phyloP scores from a whole-genome alignment of 768 basidiomycete species.

The Podaxis sp. region DNA sequence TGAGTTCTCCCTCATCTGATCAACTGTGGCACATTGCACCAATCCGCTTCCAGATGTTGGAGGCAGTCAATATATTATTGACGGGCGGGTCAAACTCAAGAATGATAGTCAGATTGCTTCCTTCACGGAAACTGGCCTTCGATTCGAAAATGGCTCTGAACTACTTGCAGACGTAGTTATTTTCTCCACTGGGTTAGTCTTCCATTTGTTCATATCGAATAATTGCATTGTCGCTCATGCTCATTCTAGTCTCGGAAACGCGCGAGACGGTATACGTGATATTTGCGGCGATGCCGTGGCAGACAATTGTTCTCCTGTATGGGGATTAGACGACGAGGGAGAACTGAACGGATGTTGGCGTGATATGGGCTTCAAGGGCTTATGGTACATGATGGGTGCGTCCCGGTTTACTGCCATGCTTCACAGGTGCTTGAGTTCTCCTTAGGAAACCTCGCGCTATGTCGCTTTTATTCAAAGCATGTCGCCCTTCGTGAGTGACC shows the following conservation, averaged over 20 bases:
- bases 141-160: slow-evolving; percentile 44
- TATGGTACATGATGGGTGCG: slow-evolving; percentile 61
- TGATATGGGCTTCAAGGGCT: slow-evolving; percentile 44
- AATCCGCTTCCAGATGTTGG: slow-evolving; percentile 41
- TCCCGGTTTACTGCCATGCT: background rate
- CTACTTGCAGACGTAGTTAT: slow-evolving; percentile 51
- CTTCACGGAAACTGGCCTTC: slow-evolving; percentile 39
- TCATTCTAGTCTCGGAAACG: slow-evolving; percentile 38
- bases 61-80: slow-evolving; percentile 55
- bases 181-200: slow-evolving; percentile 52
- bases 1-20: slow-evolving; percentile 16
- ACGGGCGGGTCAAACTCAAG: slow-evolving; percentile 70
- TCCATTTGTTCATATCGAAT: background rate
- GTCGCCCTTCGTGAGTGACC: slow-evolving; percentile 54
- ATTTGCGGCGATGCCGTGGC: slow-evolving; percentile 45
- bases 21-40: background rate
- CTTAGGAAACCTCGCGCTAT: slow-evolving; percentile 42
- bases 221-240: background rate
- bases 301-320: slow-evolving; percentile 44
- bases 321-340: slow-evolving; percentile 66
- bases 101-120: slow-evolving; percentile 46
- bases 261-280: slow-evolving; percentile 31
- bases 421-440: background rate
- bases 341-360: slow-evolving; percentile 49
- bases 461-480: slow-evolving; percentile 57